These are phyloP conservation scores for Mortierella hygrophila DNA, from an alignment of 192 early-diverging fungal genomes.

Conservation along the genomic window DNA sequence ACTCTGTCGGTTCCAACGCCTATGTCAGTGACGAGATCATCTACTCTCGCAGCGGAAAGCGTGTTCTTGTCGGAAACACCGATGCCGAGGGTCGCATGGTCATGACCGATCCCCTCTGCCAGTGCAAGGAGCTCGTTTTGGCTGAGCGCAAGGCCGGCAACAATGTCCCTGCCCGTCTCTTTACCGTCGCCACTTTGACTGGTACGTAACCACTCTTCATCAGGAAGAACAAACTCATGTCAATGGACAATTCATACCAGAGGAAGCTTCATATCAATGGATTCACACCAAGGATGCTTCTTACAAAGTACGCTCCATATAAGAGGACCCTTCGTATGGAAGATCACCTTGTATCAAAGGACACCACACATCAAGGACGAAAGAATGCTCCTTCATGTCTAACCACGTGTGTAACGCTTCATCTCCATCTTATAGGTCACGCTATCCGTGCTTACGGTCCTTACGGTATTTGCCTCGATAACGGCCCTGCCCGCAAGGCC, in stretches of 20 bases:
- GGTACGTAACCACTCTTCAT: constrained; percentile 33
- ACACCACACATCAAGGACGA: not conserved
- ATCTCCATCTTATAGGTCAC: constrained; percentile 58
- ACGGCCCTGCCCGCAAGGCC: constrained; percentile 78
- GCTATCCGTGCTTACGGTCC: constrained; percentile 82
- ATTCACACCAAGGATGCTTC: too few relatives aligned
- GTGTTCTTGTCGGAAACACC: constrained; percentile 87
- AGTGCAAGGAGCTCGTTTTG: constrained; percentile 80
- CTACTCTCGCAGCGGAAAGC: constrained; percentile 78
- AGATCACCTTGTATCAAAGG: too few relatives aligned
- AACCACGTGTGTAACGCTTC: not conserved
- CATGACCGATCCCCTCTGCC: constrained; percentile 83
- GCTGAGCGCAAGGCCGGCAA: constrained; percentile 65
- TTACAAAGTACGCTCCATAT: not conserved
- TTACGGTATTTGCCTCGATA: constrained; percentile 83
- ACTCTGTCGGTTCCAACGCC: constrained; percentile 83
- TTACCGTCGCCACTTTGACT: constrained; percentile 90
- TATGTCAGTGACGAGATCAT: constrained; percentile 90
- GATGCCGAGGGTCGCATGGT: constrained; percentile 94
- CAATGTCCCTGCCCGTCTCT: constrained; percentile 64
- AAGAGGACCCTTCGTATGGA: too few relatives aligned
- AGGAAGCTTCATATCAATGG: too few relatives aligned
- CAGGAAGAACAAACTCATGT: too few relatives aligned
- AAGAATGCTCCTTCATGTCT: not conserved
- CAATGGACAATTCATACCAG: too few relatives aligned